phyloP scores from a whole-genome alignment of 352 stramenopile species.

The Peronospora destructor region DNA sequence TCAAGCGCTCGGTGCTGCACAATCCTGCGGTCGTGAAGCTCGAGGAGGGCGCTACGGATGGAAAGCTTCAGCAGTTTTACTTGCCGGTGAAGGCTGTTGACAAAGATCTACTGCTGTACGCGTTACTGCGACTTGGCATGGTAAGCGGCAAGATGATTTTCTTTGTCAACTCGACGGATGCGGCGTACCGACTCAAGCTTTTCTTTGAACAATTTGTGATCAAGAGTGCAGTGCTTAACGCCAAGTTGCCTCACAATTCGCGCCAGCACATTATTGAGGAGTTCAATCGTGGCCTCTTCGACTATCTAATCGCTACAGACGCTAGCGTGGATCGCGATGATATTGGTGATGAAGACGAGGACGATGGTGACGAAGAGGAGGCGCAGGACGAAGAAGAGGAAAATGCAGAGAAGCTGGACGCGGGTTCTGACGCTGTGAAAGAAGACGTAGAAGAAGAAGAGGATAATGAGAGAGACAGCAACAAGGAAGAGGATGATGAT shows the following conservation, averaged over 20 bases:
- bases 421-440: conserved; percentile 25
- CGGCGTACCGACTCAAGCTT: conserved; percentile 94
- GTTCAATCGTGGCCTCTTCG: conserved; percentile 95
- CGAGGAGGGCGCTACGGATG: conserved; percentile 86
- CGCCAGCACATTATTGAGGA: conserved; percentile 95
- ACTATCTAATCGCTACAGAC: conserved; percentile 98
- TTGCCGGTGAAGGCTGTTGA: conserved; percentile 82
- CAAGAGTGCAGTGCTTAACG: conserved; percentile 96
- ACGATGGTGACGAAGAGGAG: conserved; percentile 63
- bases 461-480: conserved; percentile 31
- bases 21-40: conserved; percentile 96
- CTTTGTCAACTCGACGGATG: conserved; percentile 97
- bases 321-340: conserved; percentile 89
- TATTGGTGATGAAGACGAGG: conserved; percentile 50
- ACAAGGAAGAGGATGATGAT: conserved; percentile 41
- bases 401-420: conserved; percentile 28
- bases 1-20: conserved; percentile 96
- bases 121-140: conserved; percentile 96
- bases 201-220: conserved; percentile 99
- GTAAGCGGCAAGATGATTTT: conserved; percentile 97
- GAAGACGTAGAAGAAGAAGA: conserved; percentile 2
- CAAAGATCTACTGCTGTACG: conserved; percentile 97
- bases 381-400: conserved; percentile 45
- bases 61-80: conserved; percentile 95
- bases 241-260: conserved; percentile 95